Percentiles rank a stretch among this genome's conserved stretches.
Conservation (phyloP, 306 rosid genomes). For the Crataegus laevigata region DNA sequence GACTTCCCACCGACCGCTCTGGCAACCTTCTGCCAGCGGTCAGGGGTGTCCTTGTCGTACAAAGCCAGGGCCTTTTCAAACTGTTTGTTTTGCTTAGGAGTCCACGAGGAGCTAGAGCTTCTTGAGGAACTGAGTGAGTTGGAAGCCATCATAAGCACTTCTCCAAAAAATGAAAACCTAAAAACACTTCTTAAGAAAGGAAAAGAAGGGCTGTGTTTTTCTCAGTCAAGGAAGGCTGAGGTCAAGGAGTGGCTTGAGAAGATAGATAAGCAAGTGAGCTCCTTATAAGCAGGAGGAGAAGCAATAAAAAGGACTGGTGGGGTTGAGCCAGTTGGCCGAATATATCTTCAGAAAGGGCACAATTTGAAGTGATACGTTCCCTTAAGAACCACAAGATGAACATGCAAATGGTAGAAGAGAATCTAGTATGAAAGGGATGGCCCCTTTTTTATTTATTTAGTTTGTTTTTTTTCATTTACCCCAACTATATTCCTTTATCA, state of each 20-base stretch:
- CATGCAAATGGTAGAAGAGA: slow-evolving; percentile 35
- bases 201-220: slow-evolving; percentile 5
- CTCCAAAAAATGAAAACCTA: neutral
- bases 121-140: slow-evolving; percentile 24
- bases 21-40: slow-evolving; percentile 78
- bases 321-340: slow-evolving; percentile 33
- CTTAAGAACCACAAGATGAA: slow-evolving; percentile 37
- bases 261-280: slow-evolving; percentile 22
- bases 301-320: slow-evolving; percentile 22
- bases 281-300: slow-evolving; percentile 41
- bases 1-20: slow-evolving; percentile 57
- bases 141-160: slow-evolving; percentile 39
- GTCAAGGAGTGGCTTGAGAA: slow-evolving; percentile 30
- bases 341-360: slow-evolving; percentile 45
- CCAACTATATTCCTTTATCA: slow-evolving; percentile 25
- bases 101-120: slow-evolving; percentile 54
- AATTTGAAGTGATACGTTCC: slow-evolving; percentile 36
- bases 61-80: slow-evolving; percentile 70
- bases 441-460: neutral
- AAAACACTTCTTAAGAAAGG: neutral
- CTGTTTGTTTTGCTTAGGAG: slow-evolving; percentile 49
- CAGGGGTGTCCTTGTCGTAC: slow-evolving; percentile 64
- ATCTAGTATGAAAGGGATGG: slow-evolving; percentile 27
- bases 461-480: slow-evolving; percentile 18
- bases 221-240: neutral